A percentile compares a stretch with the other conserved stretches of the same genome.
Conservation (phyloP, 208 protist species). For the Leishmania arabica region DNA sequence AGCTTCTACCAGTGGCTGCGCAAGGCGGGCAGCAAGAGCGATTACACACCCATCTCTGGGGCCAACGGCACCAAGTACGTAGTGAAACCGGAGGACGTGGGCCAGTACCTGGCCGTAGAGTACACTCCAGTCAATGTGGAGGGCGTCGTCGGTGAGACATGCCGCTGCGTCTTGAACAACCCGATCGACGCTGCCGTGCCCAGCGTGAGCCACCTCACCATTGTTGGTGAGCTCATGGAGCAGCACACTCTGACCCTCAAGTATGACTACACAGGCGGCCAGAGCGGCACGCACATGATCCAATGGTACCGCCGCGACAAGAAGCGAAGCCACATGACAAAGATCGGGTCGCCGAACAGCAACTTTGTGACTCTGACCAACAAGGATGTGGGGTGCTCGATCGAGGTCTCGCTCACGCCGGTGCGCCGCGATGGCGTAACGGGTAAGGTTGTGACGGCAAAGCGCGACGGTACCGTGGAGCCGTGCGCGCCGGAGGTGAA, state of each 20-base stretch:
- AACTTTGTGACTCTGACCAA: slow-evolving; percentile 57
- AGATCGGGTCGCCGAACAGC: slow-evolving; percentile 78
- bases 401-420: slow-evolving; percentile 86
- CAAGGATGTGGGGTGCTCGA: slow-evolving; percentile 85
- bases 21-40: slow-evolving; percentile 47
- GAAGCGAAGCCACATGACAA: slow-evolving; percentile 41
- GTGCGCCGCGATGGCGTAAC: slow-evolving; percentile 80
- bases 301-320: slow-evolving; percentile 89
- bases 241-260: slow-evolving; percentile 74
- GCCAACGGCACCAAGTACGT: slow-evolving; percentile 82
- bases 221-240: slow-evolving; percentile 76
- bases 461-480: slow-evolving; percentile 45
- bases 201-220: slow-evolving; percentile 54
- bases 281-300: slow-evolving; percentile 78
- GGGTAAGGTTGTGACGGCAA: slow-evolving; percentile 62
- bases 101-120: slow-evolving; percentile 88
- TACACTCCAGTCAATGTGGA: slow-evolving; percentile 89
- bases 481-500: slow-evolving; percentile 63
- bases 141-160: slow-evolving; percentile 88
- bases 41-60: slow-evolving; percentile 84
- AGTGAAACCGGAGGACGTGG: slow-evolving; percentile 82
- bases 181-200: slow-evolving; percentile 78
- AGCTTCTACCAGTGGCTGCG: slow-evolving; percentile 93
- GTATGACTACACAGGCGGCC: slow-evolving; percentile 85
- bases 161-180: slow-evolving; percentile 88